A percentile compares a stretch with the other conserved stretches of the same genome.
These are phyloP conservation scores for Arxiozyma slooffiae DNA, from an alignment of 1,139 yeast species.

Conservation along the genomic window DNA sequence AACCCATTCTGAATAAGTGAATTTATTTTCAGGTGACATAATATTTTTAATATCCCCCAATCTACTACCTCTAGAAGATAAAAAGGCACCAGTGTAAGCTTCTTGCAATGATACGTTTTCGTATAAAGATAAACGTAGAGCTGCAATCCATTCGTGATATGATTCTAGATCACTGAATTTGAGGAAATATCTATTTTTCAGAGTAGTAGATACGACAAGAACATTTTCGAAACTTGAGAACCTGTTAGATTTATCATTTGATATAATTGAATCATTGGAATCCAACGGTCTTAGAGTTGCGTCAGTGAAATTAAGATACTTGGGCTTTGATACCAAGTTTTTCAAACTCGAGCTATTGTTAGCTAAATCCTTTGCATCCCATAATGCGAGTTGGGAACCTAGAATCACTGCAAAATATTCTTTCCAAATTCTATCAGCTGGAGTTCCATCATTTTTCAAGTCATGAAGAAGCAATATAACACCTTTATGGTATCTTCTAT, in stretches of 20 bases:
- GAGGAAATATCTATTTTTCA: constrained; percentile 73
- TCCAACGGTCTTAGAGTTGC: constrained; percentile 69
- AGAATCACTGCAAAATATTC: constrained; percentile 86
- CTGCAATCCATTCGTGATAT: constrained; percentile 62
- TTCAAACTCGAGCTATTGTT: constrained; percentile 39
- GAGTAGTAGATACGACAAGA: constrained; percentile 77
- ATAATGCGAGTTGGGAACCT: constrained; percentile 84
- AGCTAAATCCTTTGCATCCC: constrained; percentile 78
- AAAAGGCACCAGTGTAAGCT: constrained; percentile 89
- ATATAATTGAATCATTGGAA: constrained; percentile 66
- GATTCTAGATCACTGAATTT: constrained; percentile 60
- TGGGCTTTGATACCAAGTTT: constrained; percentile 53
- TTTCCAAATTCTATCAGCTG: constrained; percentile 73
- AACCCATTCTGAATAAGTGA: constrained; percentile 87
- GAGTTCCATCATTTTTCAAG: constrained; percentile 73
- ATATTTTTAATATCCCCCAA: constrained; percentile 79
- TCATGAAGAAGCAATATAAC: constrained; percentile 64
- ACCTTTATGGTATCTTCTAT: constrained; percentile 65
- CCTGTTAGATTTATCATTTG: constrained; percentile 58
- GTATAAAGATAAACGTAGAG: constrained; percentile 66
- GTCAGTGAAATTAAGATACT: constrained; percentile 82
- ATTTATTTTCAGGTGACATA: constrained; percentile 75
- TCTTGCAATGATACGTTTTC: constrained; percentile 80
- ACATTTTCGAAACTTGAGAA: constrained; percentile 51
- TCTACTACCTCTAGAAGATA: constrained; percentile 78